These are phyloP conservation scores for Barnettozyma hawaiiensis DNA, from an alignment of 1,139 yeast genomes.

Conservation along the genomic window DNA sequence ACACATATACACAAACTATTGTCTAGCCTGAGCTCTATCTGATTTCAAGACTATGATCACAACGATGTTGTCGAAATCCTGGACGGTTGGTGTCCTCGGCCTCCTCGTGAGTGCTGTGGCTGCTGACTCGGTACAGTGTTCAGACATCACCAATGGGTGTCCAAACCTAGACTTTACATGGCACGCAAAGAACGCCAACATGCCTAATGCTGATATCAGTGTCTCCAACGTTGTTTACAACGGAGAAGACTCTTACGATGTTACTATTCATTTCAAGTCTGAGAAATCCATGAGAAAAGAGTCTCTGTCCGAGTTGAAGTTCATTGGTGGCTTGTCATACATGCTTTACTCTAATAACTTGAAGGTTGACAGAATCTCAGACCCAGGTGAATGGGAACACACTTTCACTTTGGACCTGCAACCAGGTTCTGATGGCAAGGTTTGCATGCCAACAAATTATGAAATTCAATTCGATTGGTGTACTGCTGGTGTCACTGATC, in stretches of 20 bases:
- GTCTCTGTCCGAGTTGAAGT: conserved; percentile 14
- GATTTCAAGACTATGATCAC: not conserved
- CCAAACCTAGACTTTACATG: conserved; percentile 27
- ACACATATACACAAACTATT: not conserved
- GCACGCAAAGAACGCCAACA: conserved; percentile 17
- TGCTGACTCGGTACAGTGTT: not conserved
- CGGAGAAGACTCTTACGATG: conserved; percentile 13
- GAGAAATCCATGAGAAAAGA: conserved; percentile 16
- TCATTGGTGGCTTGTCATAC: conserved; percentile 14
- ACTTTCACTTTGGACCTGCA: conserved; percentile 6
- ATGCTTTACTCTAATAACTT: conserved; percentile 16
- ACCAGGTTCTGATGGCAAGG: conserved; percentile 3
- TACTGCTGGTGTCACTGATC: conserved; percentile 18
- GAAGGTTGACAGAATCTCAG: conserved; percentile 10
- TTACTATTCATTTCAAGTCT: conserved; percentile 27
- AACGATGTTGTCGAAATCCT: not conserved
- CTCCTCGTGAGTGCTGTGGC: not conserved
- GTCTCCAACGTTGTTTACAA: conserved; percentile 15
- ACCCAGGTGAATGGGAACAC: conserved; percentile 13
- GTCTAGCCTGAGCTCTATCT: not conserved
- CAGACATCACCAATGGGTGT: conserved; percentile 6
- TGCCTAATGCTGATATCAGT: conserved; percentile 20
- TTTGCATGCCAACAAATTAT: conserved; percentile 7
- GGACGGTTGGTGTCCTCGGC: not conserved
- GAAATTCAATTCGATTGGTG: conserved; percentile 19